Conservation (phyloP, 2,329 filamentous ascomycete species). For the Rhynchosporium secalis region DNA sequence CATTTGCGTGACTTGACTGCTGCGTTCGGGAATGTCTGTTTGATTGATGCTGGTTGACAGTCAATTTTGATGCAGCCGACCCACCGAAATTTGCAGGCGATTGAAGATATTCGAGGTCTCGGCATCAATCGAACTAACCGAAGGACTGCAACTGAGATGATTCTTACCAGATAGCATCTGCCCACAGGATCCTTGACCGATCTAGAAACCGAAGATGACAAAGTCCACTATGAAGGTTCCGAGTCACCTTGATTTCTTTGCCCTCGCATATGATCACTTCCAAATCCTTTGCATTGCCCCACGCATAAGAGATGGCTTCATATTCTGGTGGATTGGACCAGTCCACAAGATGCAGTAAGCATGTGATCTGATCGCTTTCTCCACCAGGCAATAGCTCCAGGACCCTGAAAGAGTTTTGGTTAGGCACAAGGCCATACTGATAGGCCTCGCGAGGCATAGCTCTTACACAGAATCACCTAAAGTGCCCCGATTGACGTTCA, state of each 20-base stretch:
- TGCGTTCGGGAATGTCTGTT: too few relatives aligned
- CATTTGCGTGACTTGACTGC: too few relatives aligned
- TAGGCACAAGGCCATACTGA: conserved; percentile 20
- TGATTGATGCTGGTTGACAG: too few relatives aligned
- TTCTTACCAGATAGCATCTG: conserved; percentile 24
- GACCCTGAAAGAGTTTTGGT: conserved; percentile 24
- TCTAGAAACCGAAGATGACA: conserved; percentile 26
- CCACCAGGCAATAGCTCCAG: conserved; percentile 18
- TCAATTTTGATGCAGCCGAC: too few relatives aligned
- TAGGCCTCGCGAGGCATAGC: conserved; percentile 7
- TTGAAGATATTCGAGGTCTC: too few relatives aligned
- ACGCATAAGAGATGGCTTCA: conserved; percentile 36
- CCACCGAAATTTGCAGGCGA: too few relatives aligned
- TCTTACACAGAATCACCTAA: background rate
- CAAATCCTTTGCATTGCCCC: conserved; percentile 26
- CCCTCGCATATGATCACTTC: conserved; percentile 7
- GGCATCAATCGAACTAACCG: too few relatives aligned
- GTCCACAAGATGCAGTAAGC: conserved; percentile 22
- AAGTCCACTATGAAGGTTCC: conserved; percentile 27
- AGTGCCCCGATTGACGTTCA: too few relatives aligned
- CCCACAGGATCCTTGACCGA: too few relatives aligned
- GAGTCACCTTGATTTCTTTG: conserved; percentile 19
- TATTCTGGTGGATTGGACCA: conserved; percentile 26
- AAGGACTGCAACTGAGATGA: too few relatives aligned
- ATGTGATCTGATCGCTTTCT: conserved; percentile 18